phyloP scores from a whole-genome alignment of 2,329 filamentous ascomycete genomes.

The Apiospora kogelbergensis region DNA sequence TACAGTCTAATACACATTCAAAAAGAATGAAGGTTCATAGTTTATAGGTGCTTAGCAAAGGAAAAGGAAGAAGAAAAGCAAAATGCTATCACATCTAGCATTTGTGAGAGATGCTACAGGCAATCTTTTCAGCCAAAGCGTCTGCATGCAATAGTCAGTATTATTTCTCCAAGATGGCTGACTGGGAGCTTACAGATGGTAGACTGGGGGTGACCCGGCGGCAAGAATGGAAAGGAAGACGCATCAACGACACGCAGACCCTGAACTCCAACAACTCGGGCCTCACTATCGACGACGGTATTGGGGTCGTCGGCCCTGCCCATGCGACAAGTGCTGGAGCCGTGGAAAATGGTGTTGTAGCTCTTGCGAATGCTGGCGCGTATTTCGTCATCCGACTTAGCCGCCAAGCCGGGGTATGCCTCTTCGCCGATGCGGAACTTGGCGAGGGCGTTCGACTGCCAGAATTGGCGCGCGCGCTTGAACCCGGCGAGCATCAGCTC shows the following conservation, averaged over 20 bases:
- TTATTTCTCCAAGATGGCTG: background rate
- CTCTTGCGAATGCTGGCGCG: constrained; percentile 1
- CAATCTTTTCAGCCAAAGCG: constrained; percentile 2
- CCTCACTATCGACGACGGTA: constrained; percentile 54
- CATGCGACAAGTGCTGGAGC: constrained; percentile 53
- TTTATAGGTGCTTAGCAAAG: too few species aligned
- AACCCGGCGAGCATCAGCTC: constrained; percentile 65
- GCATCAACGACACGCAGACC: constrained; percentile 59
- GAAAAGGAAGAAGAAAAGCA: too few species aligned
- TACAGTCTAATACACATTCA: too few species aligned
- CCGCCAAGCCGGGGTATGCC: constrained; percentile 12
- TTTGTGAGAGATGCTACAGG: constrained; percentile 9
- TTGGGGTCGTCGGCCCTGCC: constrained; percentile 48
- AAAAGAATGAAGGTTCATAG: too few species aligned
- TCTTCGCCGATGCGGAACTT: constrained; percentile 28
- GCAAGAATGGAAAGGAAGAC: constrained; percentile 24
- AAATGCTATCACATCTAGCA: too few species aligned
- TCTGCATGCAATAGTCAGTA: background rate
- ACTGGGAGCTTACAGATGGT: constrained; percentile 16
- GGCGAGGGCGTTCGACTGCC: constrained; percentile 58
- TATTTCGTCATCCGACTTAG: constrained; percentile 14
- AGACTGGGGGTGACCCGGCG: constrained; percentile 25
- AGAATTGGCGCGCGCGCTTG: constrained; percentile 62
- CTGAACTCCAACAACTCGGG: constrained; percentile 51
- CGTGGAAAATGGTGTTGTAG: constrained; percentile 41